Evolutionary conservation across 768 basidiomycete species (phyloP).

Genomic region (Brasilioporus rufonigricans): DNA sequence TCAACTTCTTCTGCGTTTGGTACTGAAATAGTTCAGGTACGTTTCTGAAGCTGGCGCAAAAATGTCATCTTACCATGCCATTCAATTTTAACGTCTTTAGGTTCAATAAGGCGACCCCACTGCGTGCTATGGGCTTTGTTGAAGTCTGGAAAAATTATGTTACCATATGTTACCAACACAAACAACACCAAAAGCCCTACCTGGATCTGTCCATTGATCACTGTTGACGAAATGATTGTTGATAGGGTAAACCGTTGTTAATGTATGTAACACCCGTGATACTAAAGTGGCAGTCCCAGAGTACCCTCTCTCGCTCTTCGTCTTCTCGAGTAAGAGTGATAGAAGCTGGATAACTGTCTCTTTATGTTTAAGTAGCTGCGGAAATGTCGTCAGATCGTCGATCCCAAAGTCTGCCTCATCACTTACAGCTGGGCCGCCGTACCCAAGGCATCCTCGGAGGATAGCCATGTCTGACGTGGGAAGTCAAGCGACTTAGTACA

Average conservation of each 20-base stretch:
- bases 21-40: conserved; percentile 35
- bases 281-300: conserved; percentile 76
- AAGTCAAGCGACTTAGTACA: conserved; percentile 1
- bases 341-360: conserved; percentile 62
- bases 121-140: conserved; percentile 57
- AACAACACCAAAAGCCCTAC: conserved; percentile 39
- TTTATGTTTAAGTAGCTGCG: conserved; percentile 70
- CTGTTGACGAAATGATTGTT: conserved; percentile 81
- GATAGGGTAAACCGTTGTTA: conserved; percentile 72
- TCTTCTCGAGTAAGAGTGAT: conserved; percentile 66
- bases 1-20: conserved; percentile 59
- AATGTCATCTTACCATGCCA: conserved; percentile 68
- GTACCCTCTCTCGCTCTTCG: conserved; percentile 88
- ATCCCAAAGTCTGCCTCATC: neutral
- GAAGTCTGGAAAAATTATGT: conserved; percentile 45
- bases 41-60: conserved; percentile 7
- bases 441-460: conserved; percentile 77
- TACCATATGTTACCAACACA: conserved; percentile 5
- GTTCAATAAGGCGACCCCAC: conserved; percentile 81
- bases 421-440: conserved; percentile 63
- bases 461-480: conserved; percentile 65
- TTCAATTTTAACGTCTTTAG: conserved; percentile 76
- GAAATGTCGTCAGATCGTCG: conserved; percentile 1
- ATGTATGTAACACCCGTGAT: conserved; percentile 68
- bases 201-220: conserved; percentile 73